These are phyloP conservation scores for Inga leiocalycina DNA, from an alignment of 306 rosid genomes.

Conservation along the genomic window DNA sequence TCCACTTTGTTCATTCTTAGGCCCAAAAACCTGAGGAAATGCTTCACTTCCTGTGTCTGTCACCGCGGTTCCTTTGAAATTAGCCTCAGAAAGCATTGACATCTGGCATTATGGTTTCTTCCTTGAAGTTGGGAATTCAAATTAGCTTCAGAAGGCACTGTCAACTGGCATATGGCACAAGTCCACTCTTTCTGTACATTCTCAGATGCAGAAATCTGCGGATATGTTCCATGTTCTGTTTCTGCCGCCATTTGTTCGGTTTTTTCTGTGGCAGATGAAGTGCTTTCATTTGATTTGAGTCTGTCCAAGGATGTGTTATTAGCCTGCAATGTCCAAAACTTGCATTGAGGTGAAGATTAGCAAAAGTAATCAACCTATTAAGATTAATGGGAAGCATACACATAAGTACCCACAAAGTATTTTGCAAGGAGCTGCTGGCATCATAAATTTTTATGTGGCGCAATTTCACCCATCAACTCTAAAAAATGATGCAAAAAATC, in stretches of 20 bases:
- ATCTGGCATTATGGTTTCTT: conserved; percentile 37
- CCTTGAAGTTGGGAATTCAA: conserved; percentile 40
- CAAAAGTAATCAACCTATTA: background rate
- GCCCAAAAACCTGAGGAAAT: background rate
- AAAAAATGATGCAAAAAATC: no score
- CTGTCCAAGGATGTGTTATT: conserved; percentile 4
- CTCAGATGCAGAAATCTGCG: conserved; percentile 22
- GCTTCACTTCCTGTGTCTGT: background rate
- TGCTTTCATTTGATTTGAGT: conserved; percentile 21
- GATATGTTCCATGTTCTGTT: conserved; percentile 26
- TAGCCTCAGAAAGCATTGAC: conserved; percentile 14
- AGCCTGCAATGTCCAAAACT: conserved; percentile 36
- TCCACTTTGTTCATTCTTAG: background rate
- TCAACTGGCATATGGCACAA: conserved; percentile 53
- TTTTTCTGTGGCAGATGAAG: conserved; percentile 10
- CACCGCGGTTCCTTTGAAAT: background rate
- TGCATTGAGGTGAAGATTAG: conserved; percentile 1
- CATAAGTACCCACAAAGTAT: no score
- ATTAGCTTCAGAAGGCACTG: background rate
- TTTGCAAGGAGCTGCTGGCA: no score
- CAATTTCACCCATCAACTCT: no score
- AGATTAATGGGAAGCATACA: background rate
- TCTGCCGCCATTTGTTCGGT: background rate
- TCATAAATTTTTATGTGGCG: no score
- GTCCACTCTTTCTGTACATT: conserved; percentile 54